Conservation (phyloP, 2,329 filamentous ascomycete genomes). For the Xenoacremonium recifei region DNA sequence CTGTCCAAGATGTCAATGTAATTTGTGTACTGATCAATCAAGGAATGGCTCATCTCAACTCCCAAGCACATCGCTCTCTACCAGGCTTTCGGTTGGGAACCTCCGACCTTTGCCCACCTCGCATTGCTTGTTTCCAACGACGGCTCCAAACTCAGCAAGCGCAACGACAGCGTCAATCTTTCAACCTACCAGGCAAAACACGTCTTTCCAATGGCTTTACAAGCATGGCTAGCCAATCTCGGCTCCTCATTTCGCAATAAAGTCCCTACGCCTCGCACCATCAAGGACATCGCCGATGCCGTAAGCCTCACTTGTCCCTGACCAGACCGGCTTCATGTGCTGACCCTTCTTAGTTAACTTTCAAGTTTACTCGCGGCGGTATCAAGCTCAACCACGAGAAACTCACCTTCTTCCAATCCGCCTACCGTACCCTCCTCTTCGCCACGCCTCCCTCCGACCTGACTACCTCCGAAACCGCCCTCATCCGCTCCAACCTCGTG, state of each 20-base stretch:
- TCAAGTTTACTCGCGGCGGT: constrained; percentile 90
- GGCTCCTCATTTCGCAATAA: constrained; percentile 32
- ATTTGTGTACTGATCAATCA: too few species aligned
- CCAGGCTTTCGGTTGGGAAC: constrained; percentile 70
- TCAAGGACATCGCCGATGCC: constrained; percentile 68
- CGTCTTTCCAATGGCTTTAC: constrained; percentile 49
- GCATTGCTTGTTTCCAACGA: constrained; percentile 68
- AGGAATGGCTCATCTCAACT: constrained; percentile 96
- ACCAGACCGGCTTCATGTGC: too few species aligned
- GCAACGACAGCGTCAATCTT: constrained; percentile 56
- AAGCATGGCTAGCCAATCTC: constrained; percentile 81
- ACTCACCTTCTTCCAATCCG: constrained; percentile 73
- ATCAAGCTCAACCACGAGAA: constrained; percentile 81
- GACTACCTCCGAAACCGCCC: constrained; percentile 16
- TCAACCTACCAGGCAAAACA: constrained; percentile 48
- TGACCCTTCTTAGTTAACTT: constrained; percentile 66
- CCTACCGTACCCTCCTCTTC: constrained; percentile 49
- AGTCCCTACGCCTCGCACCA: constrained; percentile 36
- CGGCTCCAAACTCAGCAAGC: constrained; percentile 83
- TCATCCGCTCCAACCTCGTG: constrained; percentile 17
- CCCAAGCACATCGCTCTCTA: constrained; percentile 73
- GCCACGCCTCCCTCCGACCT: constrained; percentile 20
- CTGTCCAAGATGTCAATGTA: too few species aligned
- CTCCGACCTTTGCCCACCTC: constrained; percentile 77
- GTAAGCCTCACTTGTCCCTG: constrained; percentile 41